Conservation (phyloP, 371 early-diverging fungal genomes). For the Mortierella sp. region DNA sequence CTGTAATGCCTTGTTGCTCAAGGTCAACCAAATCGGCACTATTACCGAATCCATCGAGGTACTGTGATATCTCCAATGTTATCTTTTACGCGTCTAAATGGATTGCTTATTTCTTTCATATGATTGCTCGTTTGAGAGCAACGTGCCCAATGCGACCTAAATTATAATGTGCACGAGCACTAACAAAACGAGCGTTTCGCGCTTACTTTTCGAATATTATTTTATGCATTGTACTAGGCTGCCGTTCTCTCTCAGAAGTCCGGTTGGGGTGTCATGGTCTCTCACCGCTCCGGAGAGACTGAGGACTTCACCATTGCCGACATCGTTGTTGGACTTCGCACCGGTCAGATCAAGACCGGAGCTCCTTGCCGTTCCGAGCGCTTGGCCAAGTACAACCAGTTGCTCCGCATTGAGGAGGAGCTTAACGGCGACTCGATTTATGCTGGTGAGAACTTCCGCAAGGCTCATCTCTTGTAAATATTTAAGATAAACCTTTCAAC, state of each 20-base stretch:
- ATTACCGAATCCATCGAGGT: conserved; percentile 94
- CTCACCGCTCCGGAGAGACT: conserved; percentile 99
- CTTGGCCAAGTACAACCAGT: conserved; percentile 98
- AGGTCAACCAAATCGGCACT: conserved; percentile 99
- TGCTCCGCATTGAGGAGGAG: conserved; percentile 94
- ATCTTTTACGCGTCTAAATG: too few relatives aligned
- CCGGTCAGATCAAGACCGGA: conserved; percentile 99
- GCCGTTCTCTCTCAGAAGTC: conserved; percentile 77
- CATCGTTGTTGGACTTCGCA: conserved; percentile 96
- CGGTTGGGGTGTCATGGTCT: conserved; percentile 99
- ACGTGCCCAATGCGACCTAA: too few relatives aligned
- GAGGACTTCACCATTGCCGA: conserved; percentile 99
- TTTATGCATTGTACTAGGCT: conserved; percentile 37
- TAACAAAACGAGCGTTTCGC: too few relatives aligned
- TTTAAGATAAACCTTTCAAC: neutral
- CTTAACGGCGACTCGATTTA: conserved; percentile 84
- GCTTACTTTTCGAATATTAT: neutral
- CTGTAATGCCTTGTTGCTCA: conserved; percentile 96
- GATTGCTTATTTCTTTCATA: too few relatives aligned
- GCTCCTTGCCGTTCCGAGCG: conserved; percentile 98
- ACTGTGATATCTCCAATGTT: neutral
- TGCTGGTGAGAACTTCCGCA: conserved; percentile 95
- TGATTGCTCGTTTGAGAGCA: neutral
- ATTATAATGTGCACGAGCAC: too few relatives aligned
- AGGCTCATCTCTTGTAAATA: conserved; percentile 66